phyloP scores from a whole-genome alignment of 192 early-diverging fungal genomes.

The Borealophlyctis nickersoniae region DNA sequence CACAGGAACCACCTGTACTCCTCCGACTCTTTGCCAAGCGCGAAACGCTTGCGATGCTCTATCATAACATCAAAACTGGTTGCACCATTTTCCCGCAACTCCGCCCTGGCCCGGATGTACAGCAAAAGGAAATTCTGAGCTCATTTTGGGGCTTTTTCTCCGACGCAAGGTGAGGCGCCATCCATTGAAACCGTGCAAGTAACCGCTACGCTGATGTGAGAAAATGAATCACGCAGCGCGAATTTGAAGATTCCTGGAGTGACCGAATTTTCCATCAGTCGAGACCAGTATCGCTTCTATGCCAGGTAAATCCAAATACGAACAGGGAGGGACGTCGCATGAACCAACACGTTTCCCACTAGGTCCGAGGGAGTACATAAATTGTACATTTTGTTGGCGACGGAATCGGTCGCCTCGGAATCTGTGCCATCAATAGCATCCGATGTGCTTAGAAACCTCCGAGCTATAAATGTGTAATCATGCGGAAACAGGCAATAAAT shows the following conservation, averaged over 20 bases:
- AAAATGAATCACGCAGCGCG: conserved; percentile 17
- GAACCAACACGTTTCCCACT: not conserved
- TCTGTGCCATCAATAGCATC: conserved; percentile 38
- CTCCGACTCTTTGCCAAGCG: conserved; percentile 61
- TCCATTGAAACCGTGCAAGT: conserved; percentile 9
- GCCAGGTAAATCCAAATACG: conserved; percentile 35
- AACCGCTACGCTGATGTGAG: not conserved
- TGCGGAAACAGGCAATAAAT: no score
- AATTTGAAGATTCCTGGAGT: conserved; percentile 45
- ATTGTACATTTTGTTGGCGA: conserved; percentile 47
- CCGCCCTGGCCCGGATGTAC: conserved; percentile 57
- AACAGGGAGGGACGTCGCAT: no score
- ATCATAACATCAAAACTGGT: conserved; percentile 61
- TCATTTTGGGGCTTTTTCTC: conserved; percentile 56
- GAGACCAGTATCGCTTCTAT: conserved; percentile 52
- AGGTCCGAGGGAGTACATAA: conserved; percentile 55
- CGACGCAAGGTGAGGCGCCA: conserved; percentile 41
- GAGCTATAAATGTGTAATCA: conserved; percentile 22
- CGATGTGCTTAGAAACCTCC: conserved; percentile 41
- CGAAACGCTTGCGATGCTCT: conserved; percentile 59
- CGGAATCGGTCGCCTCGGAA: conserved; percentile 41
- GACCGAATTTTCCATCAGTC: conserved; percentile 44
- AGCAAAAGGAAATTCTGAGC: conserved; percentile 53
- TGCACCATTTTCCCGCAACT: conserved; percentile 56
- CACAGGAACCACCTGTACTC: conserved; percentile 57